These are phyloP conservation scores for Komagataella pseudopastoris DNA, from an alignment of 805 yeast genomes.

Conservation along the genomic window DNA sequence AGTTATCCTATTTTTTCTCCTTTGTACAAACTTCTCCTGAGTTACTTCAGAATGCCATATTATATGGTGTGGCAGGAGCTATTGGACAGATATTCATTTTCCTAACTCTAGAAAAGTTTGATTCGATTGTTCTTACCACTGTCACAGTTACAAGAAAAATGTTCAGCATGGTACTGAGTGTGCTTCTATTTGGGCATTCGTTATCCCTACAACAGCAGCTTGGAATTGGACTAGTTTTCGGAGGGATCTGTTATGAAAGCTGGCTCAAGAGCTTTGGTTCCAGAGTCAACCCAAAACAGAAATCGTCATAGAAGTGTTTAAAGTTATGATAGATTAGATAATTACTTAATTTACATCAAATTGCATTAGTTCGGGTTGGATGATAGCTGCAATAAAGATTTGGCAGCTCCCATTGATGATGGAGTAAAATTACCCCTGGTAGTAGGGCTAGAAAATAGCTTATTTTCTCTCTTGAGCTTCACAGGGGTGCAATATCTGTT, in stretches of 20 bases:
- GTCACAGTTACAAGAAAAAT: conserved; percentile 94
- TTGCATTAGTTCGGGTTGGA: conserved; percentile 12
- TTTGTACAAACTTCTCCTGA: conserved; percentile 34
- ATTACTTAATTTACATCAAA: not conserved
- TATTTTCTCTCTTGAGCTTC: not conserved
- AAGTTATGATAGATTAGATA: not conserved
- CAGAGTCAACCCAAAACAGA: not conserved
- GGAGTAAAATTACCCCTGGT: conserved; percentile 25
- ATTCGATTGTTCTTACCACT: conserved; percentile 74
- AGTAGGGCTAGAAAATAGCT: not conserved
- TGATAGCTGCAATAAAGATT: conserved; percentile 27
- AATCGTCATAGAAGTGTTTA: not conserved
- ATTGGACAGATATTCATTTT: conserved; percentile 93
- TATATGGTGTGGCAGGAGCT: conserved; percentile 73
- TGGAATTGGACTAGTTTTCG: conserved; percentile 71
- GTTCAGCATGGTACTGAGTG: conserved; percentile 89
- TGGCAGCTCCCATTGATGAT: conserved; percentile 33
- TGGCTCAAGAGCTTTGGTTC: conserved; percentile 19
- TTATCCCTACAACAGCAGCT: conserved; percentile 56
- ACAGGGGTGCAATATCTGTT: not conserved
- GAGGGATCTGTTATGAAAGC: conserved; percentile 79
- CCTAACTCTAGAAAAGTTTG: conserved; percentile 69
- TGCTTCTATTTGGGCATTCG: conserved; percentile 72
- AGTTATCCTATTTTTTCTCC: conserved; percentile 30
- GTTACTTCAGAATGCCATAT: conserved; percentile 42